Base-by-base conservation (phyloP, 192 early-diverging fungal species). In the Coemansia sp. region DNA sequence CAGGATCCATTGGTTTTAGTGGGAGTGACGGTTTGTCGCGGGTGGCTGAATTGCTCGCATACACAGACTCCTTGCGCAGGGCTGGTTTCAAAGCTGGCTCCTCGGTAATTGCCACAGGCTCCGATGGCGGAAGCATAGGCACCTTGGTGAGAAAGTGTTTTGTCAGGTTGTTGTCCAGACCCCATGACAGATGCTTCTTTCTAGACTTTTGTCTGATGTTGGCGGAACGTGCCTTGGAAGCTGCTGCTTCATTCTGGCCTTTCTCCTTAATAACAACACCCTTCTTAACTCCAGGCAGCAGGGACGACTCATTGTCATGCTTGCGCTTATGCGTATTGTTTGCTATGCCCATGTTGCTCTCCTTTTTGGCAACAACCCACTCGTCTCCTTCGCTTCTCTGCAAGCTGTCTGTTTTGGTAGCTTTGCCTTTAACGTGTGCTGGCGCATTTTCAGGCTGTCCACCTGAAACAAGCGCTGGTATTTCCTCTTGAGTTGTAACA, bases 121-220 rank as follows among this genome's bases (percentile, higher is more conserved):
- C 69, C 26, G 59, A 41, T 45, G 69, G 69, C 5, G 80, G 71
- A 18, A 74, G 66, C 76, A 82, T 74, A 9, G 80, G 80, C 18
- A 78, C 72, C 59, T 74, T 74, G 48, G 77, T 82, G 21, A 68
- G 45, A 58, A 82, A 82, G 58, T 66, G 74, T 72, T 82, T 82
- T n/a, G 74, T 72, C 10, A 72, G 67, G 61, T 78, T 82, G 66
- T 65, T 71, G 59, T 82, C 80, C 6, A 77, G 68, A 7, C 75
- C 80, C 80, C 80, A 82, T 42, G 55, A 67, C 13, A 78, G 72
- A 21, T 64, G 63, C 71, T 74, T 77, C 61, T 68, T 74, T 3
- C 61, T 61, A 4, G 76, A 62, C 9, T 47, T 54, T 18, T 39
- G 21, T 42, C 18, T 32, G 6, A 10, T 49, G n/a, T 49, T 16